A percentile compares a stretch with the other conserved stretches of the same genome.
phyloP scores from a whole-genome alignment of 768 basidiomycete genomes.

The Ramaria rubella region DNA sequence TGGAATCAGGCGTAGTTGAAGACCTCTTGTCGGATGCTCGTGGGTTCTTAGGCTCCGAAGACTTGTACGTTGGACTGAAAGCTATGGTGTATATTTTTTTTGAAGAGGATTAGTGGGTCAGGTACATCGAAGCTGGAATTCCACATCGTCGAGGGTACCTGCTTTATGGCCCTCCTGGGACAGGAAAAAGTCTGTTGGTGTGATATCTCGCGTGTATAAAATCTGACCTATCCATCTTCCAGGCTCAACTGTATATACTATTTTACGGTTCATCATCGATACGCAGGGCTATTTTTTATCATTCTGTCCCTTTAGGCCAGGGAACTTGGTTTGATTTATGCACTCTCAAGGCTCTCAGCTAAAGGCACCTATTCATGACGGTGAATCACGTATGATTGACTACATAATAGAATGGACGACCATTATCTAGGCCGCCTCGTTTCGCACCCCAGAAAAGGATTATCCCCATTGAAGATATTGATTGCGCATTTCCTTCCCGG shows the following conservation, averaged over 20 bases:
- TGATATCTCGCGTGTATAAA: slow-evolving; percentile 12
- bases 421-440: slow-evolving; percentile 39
- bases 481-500: slow-evolving; percentile 50
- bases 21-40: slow-evolving; percentile 42
- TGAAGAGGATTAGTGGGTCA: slow-evolving; percentile 28
- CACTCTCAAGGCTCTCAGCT: slow-evolving; percentile 42
- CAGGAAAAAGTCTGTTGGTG: slow-evolving; percentile 42
- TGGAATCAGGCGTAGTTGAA: slow-evolving; percentile 40
- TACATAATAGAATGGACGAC: slow-evolving; percentile 53
- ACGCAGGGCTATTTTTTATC: not conserved
- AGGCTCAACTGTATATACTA: slow-evolving; percentile 39
- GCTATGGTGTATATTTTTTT: slow-evolving; percentile 18
- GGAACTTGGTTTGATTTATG: slow-evolving; percentile 24
- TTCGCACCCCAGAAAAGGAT: slow-evolving; percentile 41
- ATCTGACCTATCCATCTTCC: not conserved
- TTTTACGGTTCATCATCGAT: slow-evolving; percentile 24
- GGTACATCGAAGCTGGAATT: slow-evolving; percentile 52
- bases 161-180: slow-evolving; percentile 53
- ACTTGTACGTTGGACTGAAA: slow-evolving; percentile 40
- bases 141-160: slow-evolving; percentile 52
- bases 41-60: slow-evolving; percentile 45
- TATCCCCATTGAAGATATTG: slow-evolving; percentile 53
- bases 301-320: slow-evolving; percentile 2
- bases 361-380: not conserved
- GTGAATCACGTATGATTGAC: too few relatives aligned